Conservation (phyloP, 768 basidiomycete genomes). For the Pisolithus microcarpus region DNA sequence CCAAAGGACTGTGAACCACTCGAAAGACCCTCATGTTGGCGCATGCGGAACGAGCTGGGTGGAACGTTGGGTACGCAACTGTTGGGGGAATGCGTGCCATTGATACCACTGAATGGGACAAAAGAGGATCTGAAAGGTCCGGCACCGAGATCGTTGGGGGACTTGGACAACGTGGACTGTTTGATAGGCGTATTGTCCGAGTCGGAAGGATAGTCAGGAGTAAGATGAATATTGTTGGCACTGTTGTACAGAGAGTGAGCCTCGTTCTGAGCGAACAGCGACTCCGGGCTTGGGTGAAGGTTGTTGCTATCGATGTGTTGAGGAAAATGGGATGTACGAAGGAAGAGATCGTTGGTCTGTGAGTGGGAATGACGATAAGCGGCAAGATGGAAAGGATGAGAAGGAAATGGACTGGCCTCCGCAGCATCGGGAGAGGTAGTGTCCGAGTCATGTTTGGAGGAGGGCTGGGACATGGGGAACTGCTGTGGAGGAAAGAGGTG, state of each 20-base stretch:
- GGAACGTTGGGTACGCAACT: conserved; percentile 25
- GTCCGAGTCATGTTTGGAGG: conserved; percentile 48
- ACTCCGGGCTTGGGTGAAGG: conserved; percentile 26
- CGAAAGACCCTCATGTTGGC: conserved; percentile 26
- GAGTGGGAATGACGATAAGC: conserved; percentile 31
- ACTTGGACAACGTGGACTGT: conserved; percentile 20
- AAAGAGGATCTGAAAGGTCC: conserved; percentile 32
- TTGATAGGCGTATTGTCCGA: conserved; percentile 28
- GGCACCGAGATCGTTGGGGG: conserved; percentile 29
- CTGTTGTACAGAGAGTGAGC: conserved; percentile 38
- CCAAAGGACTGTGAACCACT: conserved; percentile 20
- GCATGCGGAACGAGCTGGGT: conserved; percentile 30
- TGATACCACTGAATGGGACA: conserved; percentile 25
- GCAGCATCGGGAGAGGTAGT: conserved; percentile 40
- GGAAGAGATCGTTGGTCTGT: conserved; percentile 26
- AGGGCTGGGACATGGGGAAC: conserved; percentile 41
- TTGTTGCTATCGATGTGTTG: conserved; percentile 26
- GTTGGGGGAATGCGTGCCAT: conserved; percentile 16
- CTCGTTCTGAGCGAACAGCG: conserved; percentile 26
- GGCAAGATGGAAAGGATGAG: conserved; percentile 49
- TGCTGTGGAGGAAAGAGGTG: conserved; percentile 23
- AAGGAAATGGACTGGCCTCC: conserved; percentile 43
- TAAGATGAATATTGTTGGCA: conserved; percentile 24
- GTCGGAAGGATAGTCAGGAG: conserved; percentile 30
- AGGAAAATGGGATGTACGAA: conserved; percentile 19